Evolutionary conservation across 2,329 filamentous ascomycete genomes (phyloP), one percentile per base, ranked within the genome.

Genomic region (Colletotrichum acutatum): DNA sequence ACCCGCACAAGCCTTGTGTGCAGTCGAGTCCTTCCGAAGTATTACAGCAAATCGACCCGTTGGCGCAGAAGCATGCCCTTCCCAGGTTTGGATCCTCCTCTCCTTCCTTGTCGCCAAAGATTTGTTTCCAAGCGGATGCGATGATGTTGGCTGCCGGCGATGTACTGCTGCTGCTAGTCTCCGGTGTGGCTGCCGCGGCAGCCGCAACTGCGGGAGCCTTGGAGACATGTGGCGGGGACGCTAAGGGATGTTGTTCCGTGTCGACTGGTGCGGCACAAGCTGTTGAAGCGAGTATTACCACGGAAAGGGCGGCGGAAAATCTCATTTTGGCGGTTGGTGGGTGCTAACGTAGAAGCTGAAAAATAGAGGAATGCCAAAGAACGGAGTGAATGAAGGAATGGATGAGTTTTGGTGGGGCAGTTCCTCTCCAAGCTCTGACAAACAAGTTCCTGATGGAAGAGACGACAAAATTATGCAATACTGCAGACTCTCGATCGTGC

Each of bases 41-140:
- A 56, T 76, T 75, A 72, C 79, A 81, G 74, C 79, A 81, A 57
- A 80, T 67, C 3, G 74, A 74, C 4, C 78, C 79, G 19, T 75
- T 78, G 2, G 77, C 78, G 34, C 79, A 80, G 62, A 81, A 80
- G 60, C 79, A 80, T 5, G 70, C 22, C 2, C 28, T 32, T 1
- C 68, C 24, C 14, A 56, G 49, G 49, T n/a, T 66, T 12, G 42
- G 42, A 49, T 58, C 58, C 58, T 68, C 53, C 52, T 60, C 60
- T 34, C 53, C 30, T 42, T 52, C 8, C 49, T 65, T 49, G 12
- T 56, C 37, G n/a, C 42, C 32, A 37, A 28, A 61, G 28, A 68
- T 22, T 28, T 57, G 56, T 52, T 66, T 71, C 68, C 65, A 62
- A 5, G 66, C 49, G 4, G 74, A 32, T 14, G 56, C n/a, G 53